phyloP scores from a whole-genome alignment of 805 yeast genomes.

The Kregervanrija pseudodelftensis region DNA sequence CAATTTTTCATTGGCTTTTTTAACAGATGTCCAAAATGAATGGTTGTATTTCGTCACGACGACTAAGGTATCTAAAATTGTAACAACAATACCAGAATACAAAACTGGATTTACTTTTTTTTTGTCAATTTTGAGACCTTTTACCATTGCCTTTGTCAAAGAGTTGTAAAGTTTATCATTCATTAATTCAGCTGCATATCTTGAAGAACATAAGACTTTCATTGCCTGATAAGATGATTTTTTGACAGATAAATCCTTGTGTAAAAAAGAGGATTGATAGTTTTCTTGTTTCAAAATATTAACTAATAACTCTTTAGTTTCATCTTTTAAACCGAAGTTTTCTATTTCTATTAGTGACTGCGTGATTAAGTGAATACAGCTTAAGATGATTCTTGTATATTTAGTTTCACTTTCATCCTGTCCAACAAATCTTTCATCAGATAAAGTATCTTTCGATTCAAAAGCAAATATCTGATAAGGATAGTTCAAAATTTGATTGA shows the following conservation, averaged over 20 bases:
- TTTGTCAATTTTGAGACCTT: slow-evolving; percentile 33
- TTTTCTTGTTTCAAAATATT: slow-evolving; percentile 34
- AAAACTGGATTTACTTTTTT: slow-evolving; percentile 27
- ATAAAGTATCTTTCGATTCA: slow-evolving; percentile 57
- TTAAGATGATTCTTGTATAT: slow-evolving; percentile 48
- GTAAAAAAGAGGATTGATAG: slow-evolving; percentile 36
- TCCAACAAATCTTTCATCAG: slow-evolving; percentile 66
- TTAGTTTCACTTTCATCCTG: slow-evolving; percentile 61
- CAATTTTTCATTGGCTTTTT: slow-evolving; percentile 38
- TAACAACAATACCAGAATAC: slow-evolving; percentile 40
- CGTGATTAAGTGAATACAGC: slow-evolving; percentile 43
- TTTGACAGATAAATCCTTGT: slow-evolving; percentile 35
- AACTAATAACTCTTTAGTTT: slow-evolving; percentile 15
- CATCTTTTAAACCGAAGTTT: slow-evolving; percentile 12
- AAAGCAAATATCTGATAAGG: slow-evolving; percentile 42
- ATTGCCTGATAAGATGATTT: slow-evolving; percentile 34
- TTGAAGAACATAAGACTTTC: slow-evolving; percentile 21
- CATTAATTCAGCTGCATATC: slow-evolving; percentile 10
- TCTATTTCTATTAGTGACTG: slow-evolving; percentile 9
- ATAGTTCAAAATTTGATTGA: slow-evolving; percentile 47
- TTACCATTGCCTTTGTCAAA: slow-evolving; percentile 38
- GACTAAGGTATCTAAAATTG: slow-evolving; percentile 42
- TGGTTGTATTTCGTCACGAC: slow-evolving; percentile 38
- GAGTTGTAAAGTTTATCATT: slow-evolving; percentile 29
- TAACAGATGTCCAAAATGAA: slow-evolving; percentile 46